A percentile compares a stretch with the other conserved stretches of the same genome.
phyloP scores from a whole-genome alignment of 2,329 filamentous ascomycete genomes.

The Bertia moriformis region DNA sequence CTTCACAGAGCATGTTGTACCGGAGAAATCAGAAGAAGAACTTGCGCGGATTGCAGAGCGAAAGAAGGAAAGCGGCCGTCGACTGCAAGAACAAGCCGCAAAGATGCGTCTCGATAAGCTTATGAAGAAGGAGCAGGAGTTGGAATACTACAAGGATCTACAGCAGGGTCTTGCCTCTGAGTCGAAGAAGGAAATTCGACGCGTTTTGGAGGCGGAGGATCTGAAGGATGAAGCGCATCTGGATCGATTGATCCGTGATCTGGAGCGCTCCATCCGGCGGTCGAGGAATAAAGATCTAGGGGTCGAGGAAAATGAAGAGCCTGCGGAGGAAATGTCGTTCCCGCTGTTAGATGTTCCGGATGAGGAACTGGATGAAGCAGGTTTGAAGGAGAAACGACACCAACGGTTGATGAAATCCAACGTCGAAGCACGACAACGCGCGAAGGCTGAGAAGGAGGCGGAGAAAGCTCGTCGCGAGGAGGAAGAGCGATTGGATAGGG shows the following conservation, averaged over 20 bases:
- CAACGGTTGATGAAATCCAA: conserved; percentile 89
- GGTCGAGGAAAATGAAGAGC: conserved; percentile 63
- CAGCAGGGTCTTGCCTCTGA: conserved; percentile 58
- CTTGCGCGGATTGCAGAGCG: conserved; percentile 79
- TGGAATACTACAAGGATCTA: conserved; percentile 83
- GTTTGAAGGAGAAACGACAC: conserved; percentile 80
- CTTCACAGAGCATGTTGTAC: conserved; percentile 75
- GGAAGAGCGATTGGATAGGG: conserved; percentile 68
- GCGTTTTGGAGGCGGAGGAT: conserved; percentile 76
- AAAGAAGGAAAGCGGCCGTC: conserved; percentile 81
- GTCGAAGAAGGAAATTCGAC: conserved; percentile 81
- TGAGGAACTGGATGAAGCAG: conserved; percentile 81
- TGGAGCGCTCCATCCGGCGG: conserved; percentile 79
- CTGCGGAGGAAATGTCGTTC: conserved; percentile 68
- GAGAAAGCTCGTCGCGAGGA: conserved; percentile 76
- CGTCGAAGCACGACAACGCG: conserved; percentile 80
- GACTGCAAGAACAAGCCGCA: conserved; percentile 86
- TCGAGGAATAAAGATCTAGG: conserved; percentile 89
- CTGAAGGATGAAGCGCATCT: conserved; percentile 81
- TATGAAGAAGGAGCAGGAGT: conserved; percentile 85
- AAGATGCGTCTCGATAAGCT: conserved; percentile 94
- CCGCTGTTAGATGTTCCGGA: conserved; percentile 79
- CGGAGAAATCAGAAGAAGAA: conserved; percentile 91
- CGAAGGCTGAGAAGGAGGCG: conserved; percentile 87
- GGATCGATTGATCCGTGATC: conserved; percentile 71